phyloP scores from a whole-genome alignment of 495 filamentous ascomycete species.

The Margaritispora aquatica region DNA sequence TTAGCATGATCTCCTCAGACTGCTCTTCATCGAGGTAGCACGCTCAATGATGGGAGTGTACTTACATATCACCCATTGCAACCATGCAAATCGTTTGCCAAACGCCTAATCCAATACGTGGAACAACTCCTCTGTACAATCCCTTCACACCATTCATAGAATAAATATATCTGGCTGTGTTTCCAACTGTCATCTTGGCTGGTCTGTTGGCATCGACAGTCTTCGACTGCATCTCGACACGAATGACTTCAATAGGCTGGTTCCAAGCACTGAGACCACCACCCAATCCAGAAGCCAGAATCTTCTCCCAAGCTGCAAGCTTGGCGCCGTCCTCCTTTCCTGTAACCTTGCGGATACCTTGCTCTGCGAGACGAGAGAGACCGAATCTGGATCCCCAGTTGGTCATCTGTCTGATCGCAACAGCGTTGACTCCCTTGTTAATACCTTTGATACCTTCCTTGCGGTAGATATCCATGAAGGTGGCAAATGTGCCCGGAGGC shows the following conservation, averaged over 20 bases:
- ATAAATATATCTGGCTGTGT: slow-evolving; percentile 92
- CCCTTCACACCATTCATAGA: slow-evolving; percentile 80
- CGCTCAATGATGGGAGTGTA: slow-evolving; percentile 27
- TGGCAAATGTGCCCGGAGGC: slow-evolving; percentile 80
- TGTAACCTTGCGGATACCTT: slow-evolving; percentile 73
- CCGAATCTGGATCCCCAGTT: slow-evolving; percentile 99
- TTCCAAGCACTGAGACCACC: slow-evolving; percentile 97
- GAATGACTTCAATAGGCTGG: slow-evolving; percentile 99
- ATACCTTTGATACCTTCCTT: slow-evolving; percentile 93
- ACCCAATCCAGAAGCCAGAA: slow-evolving; percentile 78
- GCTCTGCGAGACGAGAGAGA: slow-evolving; percentile 82
- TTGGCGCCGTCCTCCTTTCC: slow-evolving; percentile 74
- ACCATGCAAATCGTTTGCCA: slow-evolving; percentile 99
- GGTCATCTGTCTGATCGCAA: slow-evolving; percentile 97
- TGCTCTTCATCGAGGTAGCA: no score
- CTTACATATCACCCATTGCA: slow-evolving; percentile 97
- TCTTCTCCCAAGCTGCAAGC: slow-evolving; percentile 78
- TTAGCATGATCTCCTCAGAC: slow-evolving; percentile 1
- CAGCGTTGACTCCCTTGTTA: slow-evolving; percentile 97
- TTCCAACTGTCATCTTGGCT: slow-evolving; percentile 96
- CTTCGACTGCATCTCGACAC: slow-evolving; percentile 99
- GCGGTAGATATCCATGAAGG: slow-evolving; percentile 96
- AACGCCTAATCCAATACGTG: slow-evolving; percentile 88
- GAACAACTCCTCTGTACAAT: slow-evolving; percentile 91
- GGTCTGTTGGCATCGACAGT: slow-evolving; percentile 94